Evolutionary conservation across 225 moss, liverwort and hornwort genomes (phyloP).

Genomic region (Straminergon stramineum): DNA sequence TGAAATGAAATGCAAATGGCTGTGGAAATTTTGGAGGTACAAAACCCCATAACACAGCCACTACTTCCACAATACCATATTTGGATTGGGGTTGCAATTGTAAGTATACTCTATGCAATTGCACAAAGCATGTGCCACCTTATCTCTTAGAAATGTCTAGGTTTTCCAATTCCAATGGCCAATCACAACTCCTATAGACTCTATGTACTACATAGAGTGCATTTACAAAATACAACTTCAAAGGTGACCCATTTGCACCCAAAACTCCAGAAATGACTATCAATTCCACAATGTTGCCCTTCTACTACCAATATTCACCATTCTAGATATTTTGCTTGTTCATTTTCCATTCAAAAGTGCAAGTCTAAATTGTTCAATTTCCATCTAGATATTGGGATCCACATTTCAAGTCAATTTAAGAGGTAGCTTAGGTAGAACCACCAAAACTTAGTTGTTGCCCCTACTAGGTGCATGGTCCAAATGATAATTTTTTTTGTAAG

Average conservation of each 20-base stretch:
- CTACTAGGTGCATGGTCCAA: neutral
- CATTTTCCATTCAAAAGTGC: neutral
- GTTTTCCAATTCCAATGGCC: neutral
- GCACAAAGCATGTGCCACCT: neutral
- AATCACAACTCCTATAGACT: neutral
- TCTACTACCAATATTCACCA: neutral
- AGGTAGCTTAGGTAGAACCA: neutral
- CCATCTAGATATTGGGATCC: neutral
- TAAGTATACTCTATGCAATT: accelerated
- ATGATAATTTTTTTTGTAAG: neutral
- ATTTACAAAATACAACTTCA: too few relatives aligned
- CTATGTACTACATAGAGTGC: accelerated
- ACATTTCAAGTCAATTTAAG: neutral
- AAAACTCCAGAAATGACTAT: neutral
- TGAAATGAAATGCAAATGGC: neutral
- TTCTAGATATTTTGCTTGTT: neutral
- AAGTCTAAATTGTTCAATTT: neutral
- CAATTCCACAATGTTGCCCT: neutral
- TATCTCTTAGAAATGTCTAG: accelerated
- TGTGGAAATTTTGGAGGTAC: neutral
- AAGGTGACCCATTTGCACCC: accelerated
- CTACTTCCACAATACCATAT: too few relatives aligned
- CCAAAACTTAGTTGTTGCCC: neutral
- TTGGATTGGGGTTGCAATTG: neutral
- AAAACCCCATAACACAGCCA: neutral